A percentile compares a stretch with the other conserved stretches of the same genome.
phyloP scores from a whole-genome alignment of 192 early-diverging fungal genomes.

The Jimgerdemannia flammicorona region DNA sequence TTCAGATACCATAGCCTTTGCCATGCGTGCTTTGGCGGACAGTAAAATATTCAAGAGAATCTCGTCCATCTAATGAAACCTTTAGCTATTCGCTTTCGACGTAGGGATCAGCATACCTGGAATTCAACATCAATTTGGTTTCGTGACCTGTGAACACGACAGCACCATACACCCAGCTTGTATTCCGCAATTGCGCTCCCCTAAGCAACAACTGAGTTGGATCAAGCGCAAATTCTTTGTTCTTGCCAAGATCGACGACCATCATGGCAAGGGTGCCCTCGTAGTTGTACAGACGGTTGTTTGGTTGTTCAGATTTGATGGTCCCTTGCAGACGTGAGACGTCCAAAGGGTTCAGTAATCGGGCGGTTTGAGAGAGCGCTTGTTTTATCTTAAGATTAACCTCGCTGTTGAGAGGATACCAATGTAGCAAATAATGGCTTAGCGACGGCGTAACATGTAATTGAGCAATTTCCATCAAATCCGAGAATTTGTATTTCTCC shows the following conservation, averaged over 20 bases:
- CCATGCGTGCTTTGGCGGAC: slow-evolving; percentile 29
- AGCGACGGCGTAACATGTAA: no score
- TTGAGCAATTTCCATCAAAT: no score
- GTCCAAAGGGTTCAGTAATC: slow-evolving; percentile 64
- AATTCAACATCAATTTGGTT: slow-evolving; percentile 94
- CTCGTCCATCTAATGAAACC: no score
- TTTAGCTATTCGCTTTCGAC: no score
- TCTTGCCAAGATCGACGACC: slow-evolving; percentile 28
- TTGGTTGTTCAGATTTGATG: slow-evolving; percentile 89
- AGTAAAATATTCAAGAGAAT: not conserved
- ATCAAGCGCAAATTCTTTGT: slow-evolving; percentile 77
- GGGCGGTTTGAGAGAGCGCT: slow-evolving; percentile 73
- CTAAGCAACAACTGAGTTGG: slow-evolving; percentile 88
- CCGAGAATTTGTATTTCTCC: no score
- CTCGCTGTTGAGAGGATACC: slow-evolving; percentile 48
- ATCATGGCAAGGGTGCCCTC: slow-evolving; percentile 58
- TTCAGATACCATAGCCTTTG: no score
- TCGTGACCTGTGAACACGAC: slow-evolving; percentile 94
- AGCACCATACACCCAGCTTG: slow-evolving; percentile 88
- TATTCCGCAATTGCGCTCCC: slow-evolving; percentile 91
- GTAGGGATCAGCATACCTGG: slow-evolving; percentile 24
- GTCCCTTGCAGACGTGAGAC: slow-evolving; percentile 57
- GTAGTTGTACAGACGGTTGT: slow-evolving; percentile 89
- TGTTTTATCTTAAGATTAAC: slow-evolving; percentile 96
- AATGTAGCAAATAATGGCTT: not conserved